Conservation (phyloP, 2,329 filamentous ascomycete genomes). For the Cryphonectria japonica region DNA sequence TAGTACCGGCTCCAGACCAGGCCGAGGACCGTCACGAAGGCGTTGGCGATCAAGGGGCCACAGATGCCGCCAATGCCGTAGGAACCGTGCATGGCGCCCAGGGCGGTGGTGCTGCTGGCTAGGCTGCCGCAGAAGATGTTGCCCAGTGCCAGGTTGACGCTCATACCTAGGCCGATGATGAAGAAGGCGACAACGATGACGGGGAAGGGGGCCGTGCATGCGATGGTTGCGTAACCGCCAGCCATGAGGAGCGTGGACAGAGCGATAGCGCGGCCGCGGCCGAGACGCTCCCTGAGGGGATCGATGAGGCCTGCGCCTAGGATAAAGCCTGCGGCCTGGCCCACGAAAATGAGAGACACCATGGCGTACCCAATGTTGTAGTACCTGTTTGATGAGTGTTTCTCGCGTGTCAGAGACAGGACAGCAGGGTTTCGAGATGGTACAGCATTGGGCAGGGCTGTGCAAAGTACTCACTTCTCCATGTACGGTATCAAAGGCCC, state of each 20-base stretch:
- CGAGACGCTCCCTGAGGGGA: constrained; percentile 62
- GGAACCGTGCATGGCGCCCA: constrained; percentile 68
- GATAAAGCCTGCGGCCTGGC: constrained; percentile 78
- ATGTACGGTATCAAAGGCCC: constrained; percentile 83
- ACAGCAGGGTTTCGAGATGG: neutral
- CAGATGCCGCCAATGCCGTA: constrained; percentile 69
- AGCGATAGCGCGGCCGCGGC: constrained; percentile 67
- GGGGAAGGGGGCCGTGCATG: constrained; percentile 71
- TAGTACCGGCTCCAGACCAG: constrained; percentile 75
- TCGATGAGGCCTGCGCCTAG: constrained; percentile 72
- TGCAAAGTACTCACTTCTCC: constrained; percentile 53
- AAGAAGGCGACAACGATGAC: constrained; percentile 71
- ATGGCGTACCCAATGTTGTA: constrained; percentile 78
- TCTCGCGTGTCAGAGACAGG: constrained; percentile 13
- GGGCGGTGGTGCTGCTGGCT: constrained; percentile 55
- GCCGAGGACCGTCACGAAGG: constrained; percentile 64
- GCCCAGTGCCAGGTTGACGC: constrained; percentile 58
- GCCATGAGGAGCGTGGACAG: constrained; percentile 60
- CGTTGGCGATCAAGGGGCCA: constrained; percentile 75
- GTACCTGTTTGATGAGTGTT: constrained; percentile 44
- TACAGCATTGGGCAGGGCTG: neutral
- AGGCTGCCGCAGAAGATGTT: constrained; percentile 64
- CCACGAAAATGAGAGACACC: constrained; percentile 81
- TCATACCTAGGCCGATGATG: constrained; percentile 63
- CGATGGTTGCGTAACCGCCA: constrained; percentile 66